Evolutionary conservation across 2,329 filamentous ascomycete species (phyloP), one percentile per base, ranked within the genome.

Genomic region (Diaporthe capsici): DNA sequence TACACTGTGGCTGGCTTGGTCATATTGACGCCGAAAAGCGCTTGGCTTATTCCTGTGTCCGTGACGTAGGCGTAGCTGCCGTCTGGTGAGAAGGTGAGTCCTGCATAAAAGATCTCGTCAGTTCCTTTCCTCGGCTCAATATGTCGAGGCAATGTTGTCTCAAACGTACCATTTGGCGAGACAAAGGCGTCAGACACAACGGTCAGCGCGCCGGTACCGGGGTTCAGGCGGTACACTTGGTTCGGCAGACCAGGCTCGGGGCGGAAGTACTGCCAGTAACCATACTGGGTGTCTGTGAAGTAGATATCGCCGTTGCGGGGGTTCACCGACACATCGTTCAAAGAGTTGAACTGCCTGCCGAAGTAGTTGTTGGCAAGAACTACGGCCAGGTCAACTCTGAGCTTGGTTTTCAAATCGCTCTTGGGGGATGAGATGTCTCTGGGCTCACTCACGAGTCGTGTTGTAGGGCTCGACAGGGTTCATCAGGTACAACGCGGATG

Each of bases 221-320:
- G 85, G 60, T 89, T 86, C 51, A 88, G 87, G 1, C 89, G 86
- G 80, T 92, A 92, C 0, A 92, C 89, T 78, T 92, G 91, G 73
- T 88, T 88, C 3, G 85, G 88, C 25, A 92, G 80, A 0, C 86
- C 87, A 0, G 90, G 90, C 15, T 80, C 77, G 0, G 88, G 88
- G 0, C 90, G 86, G 78, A 92, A 92, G 28, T 89, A 85, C 79
- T 92, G 90, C 55, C 89, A 84, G 76, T 86, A 89, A 3, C 90
- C 91, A 77, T 92, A 93, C 17, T 87, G 85, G 0, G 89, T 88
- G 75, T 93, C 91, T 2, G 90, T 92, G 79, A 93, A 92, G 84
- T 91, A 93, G n/a, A 93, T 83, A 25, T 90, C 87, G 17, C 86
- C 85, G 73, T 88, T 91, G 15, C 82, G 80, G 57, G 90, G 85